Base-by-base conservation (phyloP, 306 rosid species). In the Cucumis cinereus region DNA sequence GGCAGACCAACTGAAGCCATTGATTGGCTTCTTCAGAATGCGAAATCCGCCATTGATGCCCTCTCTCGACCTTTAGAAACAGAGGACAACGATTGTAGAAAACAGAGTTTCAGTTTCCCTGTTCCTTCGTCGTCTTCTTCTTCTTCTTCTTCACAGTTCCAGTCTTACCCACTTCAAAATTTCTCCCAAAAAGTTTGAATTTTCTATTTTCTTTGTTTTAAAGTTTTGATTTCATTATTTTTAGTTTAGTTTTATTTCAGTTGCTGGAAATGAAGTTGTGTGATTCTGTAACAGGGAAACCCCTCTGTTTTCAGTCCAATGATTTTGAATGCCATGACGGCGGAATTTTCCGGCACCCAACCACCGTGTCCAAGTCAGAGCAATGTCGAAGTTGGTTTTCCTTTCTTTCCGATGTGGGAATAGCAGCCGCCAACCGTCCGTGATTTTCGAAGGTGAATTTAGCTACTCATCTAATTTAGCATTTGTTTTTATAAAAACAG, bases 21-120 rank as follows among this genome's bases (percentile, higher is more conserved):
- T 0, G 76, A 45, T 9, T 69, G 75, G 75, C 56, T 69, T 38
- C 45, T 64, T 36, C 15, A n/a, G 49, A 9, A 38, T 38, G 72
- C 72, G 7, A 64, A 64, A 64, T 17, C 72, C 8, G 72, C 72
- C 72, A 64, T 64, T 36, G 72, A 64, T 64, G 72, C 28, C 17
- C 72, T 64, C 16, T 64, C 72, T 64, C 16, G 15, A 64, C 45
- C 72, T 4, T 36, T 20, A 33, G 12, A 62, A 35, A 19, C 72
- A 35, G 72, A 36, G 3, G 16, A 50, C 20, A 6, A 0, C 3
- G 16, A 36, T 3, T 3, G 1, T 10, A 63, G 43, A 16, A 35
- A 28, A 3, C 24, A 35, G 45, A 62, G 3, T 24, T 60, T 60
- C 13, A 35, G 13, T 8, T 63, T 36, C 14, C 71, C 68, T 58